phyloP scores from a whole-genome alignment of 257 asterid genomes.

The Petrea volubilis region DNA sequence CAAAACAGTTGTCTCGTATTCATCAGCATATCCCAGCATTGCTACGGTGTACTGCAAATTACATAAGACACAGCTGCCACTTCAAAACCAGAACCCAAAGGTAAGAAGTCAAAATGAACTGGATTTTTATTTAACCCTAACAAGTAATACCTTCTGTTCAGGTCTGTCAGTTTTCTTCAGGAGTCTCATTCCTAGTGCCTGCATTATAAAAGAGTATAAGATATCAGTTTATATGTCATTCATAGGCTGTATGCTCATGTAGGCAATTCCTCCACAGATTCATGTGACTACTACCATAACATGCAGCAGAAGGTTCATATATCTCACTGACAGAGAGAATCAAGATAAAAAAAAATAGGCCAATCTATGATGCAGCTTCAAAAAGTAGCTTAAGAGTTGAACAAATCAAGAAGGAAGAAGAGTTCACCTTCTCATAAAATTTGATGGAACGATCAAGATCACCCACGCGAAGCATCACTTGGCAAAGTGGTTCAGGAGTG shows the following conservation, averaged over 20 bases:
- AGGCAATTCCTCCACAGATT: background rate
- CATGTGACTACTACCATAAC: background rate
- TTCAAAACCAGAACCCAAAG: constrained; percentile 1
- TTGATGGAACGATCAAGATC: constrained; percentile 96
- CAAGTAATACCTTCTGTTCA: constrained; percentile 68
- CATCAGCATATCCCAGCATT: constrained; percentile 96
- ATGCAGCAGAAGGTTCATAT: background rate
- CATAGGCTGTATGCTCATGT: background rate
- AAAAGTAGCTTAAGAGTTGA: background rate
- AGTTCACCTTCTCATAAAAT: constrained; percentile 86
- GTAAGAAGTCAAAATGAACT: background rate
- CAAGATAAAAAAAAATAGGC: background rate
- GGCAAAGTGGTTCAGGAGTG: constrained; percentile 97
- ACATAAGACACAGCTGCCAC: background rate
- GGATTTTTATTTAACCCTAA: background rate
- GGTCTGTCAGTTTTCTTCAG: constrained; percentile 81
- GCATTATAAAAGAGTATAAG: constrained; percentile 17
- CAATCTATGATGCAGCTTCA: background rate
- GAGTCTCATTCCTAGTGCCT: constrained; percentile 94
- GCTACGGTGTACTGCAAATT: constrained; percentile 82
- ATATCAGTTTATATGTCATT: constrained; percentile 4
- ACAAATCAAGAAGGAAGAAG: background rate
- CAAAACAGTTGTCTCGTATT: constrained; percentile 73
- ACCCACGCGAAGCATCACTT: constrained; percentile 99
- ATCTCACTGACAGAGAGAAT: background rate